Conservation (phyloP, 345 rosid genomes). For the Aquilaria yunnanensis region DNA sequence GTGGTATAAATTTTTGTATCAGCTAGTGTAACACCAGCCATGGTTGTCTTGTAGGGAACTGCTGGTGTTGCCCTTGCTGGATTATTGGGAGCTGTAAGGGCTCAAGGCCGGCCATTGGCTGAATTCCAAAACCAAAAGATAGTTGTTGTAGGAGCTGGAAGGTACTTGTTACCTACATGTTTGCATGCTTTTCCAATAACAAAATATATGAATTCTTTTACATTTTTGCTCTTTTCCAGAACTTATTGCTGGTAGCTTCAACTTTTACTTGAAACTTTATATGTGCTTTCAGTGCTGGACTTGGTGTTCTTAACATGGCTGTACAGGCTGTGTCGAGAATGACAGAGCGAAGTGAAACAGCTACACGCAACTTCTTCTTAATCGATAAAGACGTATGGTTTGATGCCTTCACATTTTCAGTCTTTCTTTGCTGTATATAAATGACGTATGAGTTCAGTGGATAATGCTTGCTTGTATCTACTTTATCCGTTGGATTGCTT, state of each 20-base stretch:
- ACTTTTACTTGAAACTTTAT: conserved; percentile 12
- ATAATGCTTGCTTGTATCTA: conserved; percentile 1
- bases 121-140: conserved; percentile 93
- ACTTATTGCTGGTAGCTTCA: conserved; percentile 7
- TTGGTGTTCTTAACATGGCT: conserved; percentile 86
- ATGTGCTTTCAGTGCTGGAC: conserved; percentile 77
- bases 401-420: conserved; percentile 10
- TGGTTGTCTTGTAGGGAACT: conserved; percentile 62
- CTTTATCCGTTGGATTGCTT: neutral
- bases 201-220: neutral
- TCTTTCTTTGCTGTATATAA: conserved; percentile 5
- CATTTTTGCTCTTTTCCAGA: neutral
- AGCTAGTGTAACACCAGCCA: conserved; percentile 3
- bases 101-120: conserved; percentile 79
- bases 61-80: conserved; percentile 99
- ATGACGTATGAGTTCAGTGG: neutral
- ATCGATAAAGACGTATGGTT: conserved; percentile 85
- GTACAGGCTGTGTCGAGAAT: conserved; percentile 70
- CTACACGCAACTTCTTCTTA: conserved; percentile 54
- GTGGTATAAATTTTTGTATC: conserved; percentile 3
- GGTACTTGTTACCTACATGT: conserved; percentile 37
- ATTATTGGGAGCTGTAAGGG: conserved; percentile 82
- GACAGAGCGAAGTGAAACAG: conserved; percentile 56
- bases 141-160: conserved; percentile 99
- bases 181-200: neutral